Base-by-base conservation (phyloP, 2,329 filamentous ascomycete species). In the Cladosporium oxysporum region DNA sequence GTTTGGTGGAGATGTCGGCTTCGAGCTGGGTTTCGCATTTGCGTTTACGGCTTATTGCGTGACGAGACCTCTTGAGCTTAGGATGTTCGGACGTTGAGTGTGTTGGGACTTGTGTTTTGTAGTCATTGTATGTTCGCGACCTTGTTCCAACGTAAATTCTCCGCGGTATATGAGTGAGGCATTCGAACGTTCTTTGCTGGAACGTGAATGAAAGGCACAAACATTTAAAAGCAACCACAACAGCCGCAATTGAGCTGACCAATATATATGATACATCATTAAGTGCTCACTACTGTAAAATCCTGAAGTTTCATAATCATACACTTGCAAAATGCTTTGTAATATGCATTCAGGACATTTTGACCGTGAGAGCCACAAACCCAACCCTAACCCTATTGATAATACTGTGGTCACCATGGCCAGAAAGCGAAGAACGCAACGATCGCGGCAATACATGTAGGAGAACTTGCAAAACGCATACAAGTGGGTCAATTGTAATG, bases 21-120 rank as follows among this genome's bases (percentile, higher is more conserved):
- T 91, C 69, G 89, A 91, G 75, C 75, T 91, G 58, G 89, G 83
- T 0, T 91, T 91, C 74, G 82, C 79, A 0, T 89, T 91, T 71
- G 76, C 85, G 1, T 77, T 83, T 7, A 70, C 83, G 1, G 78
- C 79, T 1, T 91, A 89, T 76, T 71, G 82, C 57, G 71, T 80
- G 1, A 70, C 88, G 68, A 79, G 87, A 66, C 76, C 79, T 21
- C 70, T 84, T 41, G 85, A 87, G 75, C 67, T 82, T 69, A 82
- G 75, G 73, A 66, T 71, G 21, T 73, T 76, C 60, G 69, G 71
- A n/a, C 64, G 73, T 58, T 75, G 29, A 58, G 2, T 8, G 18
- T 33, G 4, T 21, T 5, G 1, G 10, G 4, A 5, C 21, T 10
- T 21, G n/a, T 47, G 41, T 47, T 47, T 8, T 47, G 5, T 47